Base-by-base conservation (phyloP, 371 early-diverging fungal genomes). In the Lichtheimia ornata region DNA sequence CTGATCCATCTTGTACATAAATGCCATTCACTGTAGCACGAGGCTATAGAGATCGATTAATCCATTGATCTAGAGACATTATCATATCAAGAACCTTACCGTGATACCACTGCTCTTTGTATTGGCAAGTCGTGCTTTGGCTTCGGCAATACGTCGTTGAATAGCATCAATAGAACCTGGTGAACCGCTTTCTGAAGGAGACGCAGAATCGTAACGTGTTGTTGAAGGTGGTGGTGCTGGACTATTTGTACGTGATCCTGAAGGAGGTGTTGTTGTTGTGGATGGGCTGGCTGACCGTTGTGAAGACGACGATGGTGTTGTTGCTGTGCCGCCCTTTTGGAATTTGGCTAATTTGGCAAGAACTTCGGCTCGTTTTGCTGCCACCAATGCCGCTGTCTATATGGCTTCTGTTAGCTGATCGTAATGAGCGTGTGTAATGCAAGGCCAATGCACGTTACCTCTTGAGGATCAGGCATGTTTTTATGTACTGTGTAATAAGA, bases 91-190 rank as follows among this genome's bases (percentile, higher is more conserved):
- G 20, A 56, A 53, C 3, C 43, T 59, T 52, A 55, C 58, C 49
- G 69, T 56, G n/a, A 53, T 50, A 35, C 41, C 41, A 51, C 11
- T 35, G 35, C 11, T 35, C 11, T 53, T 50, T 4, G 50, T 61
- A 7, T 54, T 53, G 0, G 69, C 64, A 2, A 74, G 45, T 56
- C 72, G 65, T 43, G 62, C 74, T 52, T 72, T 81, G 0, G 83
- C 82, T 64, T 86, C 86, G 14, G 71, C 82, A 53, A 84, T 85
- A 53, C 69, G 72, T 28, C 74, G 66, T 65, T 84, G 79, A 24
- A 84, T 60, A 2, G 65, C 47, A 17, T 47, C 15, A 57, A 47
- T 7, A n/a, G 47, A 47, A 47, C 5, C 18, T 50, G 51, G 35
- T 35, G 35, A 35, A 35, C 35, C 35, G 2, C 35, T 2, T 35